Evolutionary conservation across 345 rosid species (phyloP).

Genomic region (Gossypium turneri): DNA sequence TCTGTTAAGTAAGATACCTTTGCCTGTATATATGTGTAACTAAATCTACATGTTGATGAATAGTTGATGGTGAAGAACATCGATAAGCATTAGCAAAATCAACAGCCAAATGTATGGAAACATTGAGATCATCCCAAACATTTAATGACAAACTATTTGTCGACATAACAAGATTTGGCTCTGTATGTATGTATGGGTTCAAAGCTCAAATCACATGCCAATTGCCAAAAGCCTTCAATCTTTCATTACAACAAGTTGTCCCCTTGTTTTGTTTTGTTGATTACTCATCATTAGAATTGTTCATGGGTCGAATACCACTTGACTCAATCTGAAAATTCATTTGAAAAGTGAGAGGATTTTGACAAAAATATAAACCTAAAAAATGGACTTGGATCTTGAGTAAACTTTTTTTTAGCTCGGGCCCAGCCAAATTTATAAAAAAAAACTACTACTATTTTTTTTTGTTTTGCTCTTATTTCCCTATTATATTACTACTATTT

Average conservation of each 20-base stretch:
- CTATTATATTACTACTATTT: too few species aligned
- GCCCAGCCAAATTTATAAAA: too few species aligned
- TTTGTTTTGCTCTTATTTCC: too few species aligned
- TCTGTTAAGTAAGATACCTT: too few species aligned
- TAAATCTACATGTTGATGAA: too few species aligned
- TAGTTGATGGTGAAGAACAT: too few species aligned
- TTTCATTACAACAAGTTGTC: not conserved
- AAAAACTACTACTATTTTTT: too few species aligned
- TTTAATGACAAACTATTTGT: not conserved
- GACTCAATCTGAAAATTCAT: too few species aligned
- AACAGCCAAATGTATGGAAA: not conserved
- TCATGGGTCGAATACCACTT: too few species aligned
- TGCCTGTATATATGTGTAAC: too few species aligned
- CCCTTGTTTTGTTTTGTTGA: not conserved
- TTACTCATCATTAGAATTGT: not conserved
- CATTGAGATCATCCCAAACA: not conserved
- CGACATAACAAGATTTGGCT: not conserved
- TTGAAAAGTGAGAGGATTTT: rapidly evolving
- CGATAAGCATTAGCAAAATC: too few species aligned
- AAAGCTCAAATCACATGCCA: not conserved
- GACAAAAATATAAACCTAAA: rapidly evolving
- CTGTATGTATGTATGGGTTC: not conserved
- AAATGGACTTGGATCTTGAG: rapidly evolving
- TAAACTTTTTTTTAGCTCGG: too few species aligned
- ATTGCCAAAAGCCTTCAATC: constrained; percentile 4